A percentile compares a stretch with the other conserved stretches of the same genome.
Conservation (phyloP, 495 filamentous ascomycete genomes). For the Cercophora newfieldiana region DNA sequence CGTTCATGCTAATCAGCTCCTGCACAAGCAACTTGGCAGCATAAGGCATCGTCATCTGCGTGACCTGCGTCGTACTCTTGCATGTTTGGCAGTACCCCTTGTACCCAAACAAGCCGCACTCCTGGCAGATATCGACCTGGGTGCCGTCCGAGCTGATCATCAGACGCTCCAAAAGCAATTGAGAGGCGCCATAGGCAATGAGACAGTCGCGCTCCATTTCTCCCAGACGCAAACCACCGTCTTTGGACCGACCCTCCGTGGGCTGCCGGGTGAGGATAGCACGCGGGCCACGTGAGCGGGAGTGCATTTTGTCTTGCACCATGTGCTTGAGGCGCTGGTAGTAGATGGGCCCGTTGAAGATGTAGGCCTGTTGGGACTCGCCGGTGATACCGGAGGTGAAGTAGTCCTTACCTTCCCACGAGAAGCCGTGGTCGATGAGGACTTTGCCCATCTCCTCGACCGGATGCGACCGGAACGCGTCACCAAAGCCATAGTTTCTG, state of each 20-base stretch:
- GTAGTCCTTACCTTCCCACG: conserved; percentile 94
- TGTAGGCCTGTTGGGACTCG: conserved; percentile 88
- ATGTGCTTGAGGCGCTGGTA: conserved; percentile 99
- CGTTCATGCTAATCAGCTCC: conserved; percentile 97
- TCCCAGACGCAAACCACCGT: conserved; percentile 89
- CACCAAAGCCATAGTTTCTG: conserved; percentile 77
- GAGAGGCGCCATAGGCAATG: conserved; percentile 91
- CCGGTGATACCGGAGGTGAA: conserved; percentile 94
- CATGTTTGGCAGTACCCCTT: conserved; percentile 91
- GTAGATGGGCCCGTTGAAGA: conserved; percentile 98
- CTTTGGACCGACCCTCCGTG: conserved; percentile 89
- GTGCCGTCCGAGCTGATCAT: conserved; percentile 93
- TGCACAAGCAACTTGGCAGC: conserved; percentile 96
- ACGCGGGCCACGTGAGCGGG: conserved; percentile 82
- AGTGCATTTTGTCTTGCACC: conserved; percentile 99
- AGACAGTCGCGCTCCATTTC: conserved; percentile 99
- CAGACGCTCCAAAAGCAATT: conserved; percentile 87
- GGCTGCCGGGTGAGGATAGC: conserved; percentile 94
- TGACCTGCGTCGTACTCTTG: conserved; percentile 73
- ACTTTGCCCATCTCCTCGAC: conserved; percentile 86
- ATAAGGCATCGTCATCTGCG: conserved; percentile 96
- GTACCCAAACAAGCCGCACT: conserved; percentile 92
- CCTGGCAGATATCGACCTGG: conserved; percentile 87
- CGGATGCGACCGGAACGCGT: conserved; percentile 90
- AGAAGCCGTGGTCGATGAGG: conserved; percentile 85